Conservation (phyloP, 2,329 filamentous ascomycete genomes). For the Phialophora macrospora region DNA sequence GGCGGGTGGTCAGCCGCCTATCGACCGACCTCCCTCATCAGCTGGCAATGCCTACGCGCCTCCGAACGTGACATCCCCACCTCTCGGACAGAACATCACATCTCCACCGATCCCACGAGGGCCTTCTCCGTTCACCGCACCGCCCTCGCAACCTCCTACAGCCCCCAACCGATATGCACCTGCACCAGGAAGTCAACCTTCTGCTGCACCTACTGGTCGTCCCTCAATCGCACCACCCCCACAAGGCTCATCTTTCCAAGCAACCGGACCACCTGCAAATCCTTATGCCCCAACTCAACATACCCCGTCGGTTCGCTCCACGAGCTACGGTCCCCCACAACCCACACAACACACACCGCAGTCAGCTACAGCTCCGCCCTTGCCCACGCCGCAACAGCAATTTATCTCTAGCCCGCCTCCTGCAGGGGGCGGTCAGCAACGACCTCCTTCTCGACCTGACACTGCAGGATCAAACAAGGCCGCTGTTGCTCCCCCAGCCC, state of each 20-base stretch:
- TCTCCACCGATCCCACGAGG: constrained; percentile 71
- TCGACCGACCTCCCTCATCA: constrained; percentile 60
- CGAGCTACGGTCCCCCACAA: constrained; percentile 52
- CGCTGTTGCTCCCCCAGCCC: constrained; percentile 56
- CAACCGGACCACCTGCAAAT: constrained; percentile 52
- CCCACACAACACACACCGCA: constrained; percentile 53
- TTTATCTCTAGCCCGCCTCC: constrained; percentile 55
- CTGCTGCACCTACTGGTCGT: constrained; percentile 46
- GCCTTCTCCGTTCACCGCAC: constrained; percentile 83
- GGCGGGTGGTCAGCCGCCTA: constrained; percentile 56
- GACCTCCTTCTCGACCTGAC: constrained; percentile 51
- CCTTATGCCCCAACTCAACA: constrained; percentile 65
- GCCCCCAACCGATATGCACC: constrained; percentile 77
- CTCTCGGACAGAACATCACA: constrained; percentile 48
- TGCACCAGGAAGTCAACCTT: constrained; percentile 63
- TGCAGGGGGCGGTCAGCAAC: constrained; percentile 54
- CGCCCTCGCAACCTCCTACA: constrained; percentile 69
- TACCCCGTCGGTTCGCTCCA: constrained; percentile 46
- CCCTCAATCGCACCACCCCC: constrained; percentile 58
- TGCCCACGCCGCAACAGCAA: constrained; percentile 51
- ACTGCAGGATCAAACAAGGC: constrained; percentile 58
- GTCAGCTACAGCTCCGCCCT: constrained; percentile 46
- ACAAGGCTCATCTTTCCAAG: constrained; percentile 43
- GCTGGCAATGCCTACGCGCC: constrained; percentile 69
- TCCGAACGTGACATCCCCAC: constrained; percentile 53